Evolutionary conservation across 176 grass and related monocot species (phyloP).

Genomic region (Eragrostis curvula): DNA sequence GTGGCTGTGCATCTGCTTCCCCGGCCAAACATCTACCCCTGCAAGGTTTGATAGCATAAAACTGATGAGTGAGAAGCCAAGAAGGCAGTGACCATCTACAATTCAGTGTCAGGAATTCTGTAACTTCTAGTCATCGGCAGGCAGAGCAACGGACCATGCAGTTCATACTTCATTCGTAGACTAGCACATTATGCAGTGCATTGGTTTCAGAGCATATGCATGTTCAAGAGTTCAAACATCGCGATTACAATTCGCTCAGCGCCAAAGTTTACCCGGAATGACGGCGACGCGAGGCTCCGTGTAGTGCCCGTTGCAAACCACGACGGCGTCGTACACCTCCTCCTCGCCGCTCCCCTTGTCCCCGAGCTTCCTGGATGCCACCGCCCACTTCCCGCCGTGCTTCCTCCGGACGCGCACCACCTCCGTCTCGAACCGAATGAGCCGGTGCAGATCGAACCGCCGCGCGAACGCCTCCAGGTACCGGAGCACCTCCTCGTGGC

Average conservation of each 20-base stretch:
- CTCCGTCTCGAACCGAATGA: slow-evolving; percentile 76
- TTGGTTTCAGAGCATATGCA: neutral
- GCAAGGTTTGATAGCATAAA: neutral
- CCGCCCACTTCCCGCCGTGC: slow-evolving; percentile 59
- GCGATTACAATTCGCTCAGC: neutral
- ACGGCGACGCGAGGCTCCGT: slow-evolving; percentile 55
- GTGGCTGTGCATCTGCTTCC: slow-evolving; percentile 89
- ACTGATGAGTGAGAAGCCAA: neutral
- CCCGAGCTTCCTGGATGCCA: slow-evolving; percentile 58
- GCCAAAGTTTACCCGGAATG: slow-evolving; percentile 53
- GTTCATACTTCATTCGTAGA: neutral
- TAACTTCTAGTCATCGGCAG: neutral
- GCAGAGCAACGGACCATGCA: neutral
- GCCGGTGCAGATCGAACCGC: slow-evolving; percentile 56
- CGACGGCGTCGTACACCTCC: slow-evolving; percentile 67
- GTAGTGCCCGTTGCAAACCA: slow-evolving; percentile 79
- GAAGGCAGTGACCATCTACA: neutral
- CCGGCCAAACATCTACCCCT: slow-evolving; percentile 65
- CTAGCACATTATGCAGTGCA: neutral
- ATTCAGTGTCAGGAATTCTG: neutral
- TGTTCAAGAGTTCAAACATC: neutral
- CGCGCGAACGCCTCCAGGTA: slow-evolving; percentile 79
- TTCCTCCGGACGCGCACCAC: slow-evolving; percentile 49
- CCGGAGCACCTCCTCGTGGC: slow-evolving; percentile 78
- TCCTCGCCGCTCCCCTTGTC: slow-evolving; percentile 38